Percentiles rank a stretch among this genome's conserved stretches.
phyloP scores from a whole-genome alignment of 1,284 basidiomycete species.

The Moniliophthora roreri region DNA sequence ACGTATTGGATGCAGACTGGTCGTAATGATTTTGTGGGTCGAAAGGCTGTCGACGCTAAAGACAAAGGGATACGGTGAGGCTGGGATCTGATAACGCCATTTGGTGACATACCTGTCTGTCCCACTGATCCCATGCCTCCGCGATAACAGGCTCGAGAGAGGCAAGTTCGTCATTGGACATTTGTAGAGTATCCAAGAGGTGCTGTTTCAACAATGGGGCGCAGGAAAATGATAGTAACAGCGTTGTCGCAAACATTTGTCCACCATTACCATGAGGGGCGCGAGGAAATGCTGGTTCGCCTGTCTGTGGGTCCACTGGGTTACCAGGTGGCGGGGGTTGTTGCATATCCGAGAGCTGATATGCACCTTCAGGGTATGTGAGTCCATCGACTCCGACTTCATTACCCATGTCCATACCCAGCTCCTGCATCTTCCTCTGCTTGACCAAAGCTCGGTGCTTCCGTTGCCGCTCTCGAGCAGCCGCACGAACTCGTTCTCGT shows the following conservation, averaged over 20 bases:
- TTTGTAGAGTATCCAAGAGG: conserved; percentile 8
- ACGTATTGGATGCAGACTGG: not conserved
- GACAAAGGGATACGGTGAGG: conserved; percentile 3
- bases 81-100: conserved; percentile 10
- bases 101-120: conserved; percentile 61
- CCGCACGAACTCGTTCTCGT: conserved; percentile 66
- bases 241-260: conserved; percentile 10
- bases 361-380: not conserved
- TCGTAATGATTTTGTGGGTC: not conserved
- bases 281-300: conserved; percentile 36
- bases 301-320: conserved; percentile 15
- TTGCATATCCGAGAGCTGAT: not conserved
- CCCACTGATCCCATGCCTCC: conserved; percentile 65
- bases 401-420: conserved; percentile 76
- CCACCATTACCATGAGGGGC: conserved; percentile 45
- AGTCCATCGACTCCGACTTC: conserved; percentile 37
- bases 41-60: conserved; percentile 63
- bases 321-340: conserved; percentile 18
- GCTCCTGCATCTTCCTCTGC: conserved; percentile 71
- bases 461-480: conserved; percentile 73
- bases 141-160: conserved; percentile 9
- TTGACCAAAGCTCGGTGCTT: conserved; percentile 78
- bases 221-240: conserved; percentile 9
- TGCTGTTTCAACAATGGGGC: conserved; percentile 10
- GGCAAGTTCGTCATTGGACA: conserved; percentile 11